These are phyloP conservation scores for Wickerhamomyces bovis DNA, from an alignment of 805 yeast species.

Conservation along the genomic window DNA sequence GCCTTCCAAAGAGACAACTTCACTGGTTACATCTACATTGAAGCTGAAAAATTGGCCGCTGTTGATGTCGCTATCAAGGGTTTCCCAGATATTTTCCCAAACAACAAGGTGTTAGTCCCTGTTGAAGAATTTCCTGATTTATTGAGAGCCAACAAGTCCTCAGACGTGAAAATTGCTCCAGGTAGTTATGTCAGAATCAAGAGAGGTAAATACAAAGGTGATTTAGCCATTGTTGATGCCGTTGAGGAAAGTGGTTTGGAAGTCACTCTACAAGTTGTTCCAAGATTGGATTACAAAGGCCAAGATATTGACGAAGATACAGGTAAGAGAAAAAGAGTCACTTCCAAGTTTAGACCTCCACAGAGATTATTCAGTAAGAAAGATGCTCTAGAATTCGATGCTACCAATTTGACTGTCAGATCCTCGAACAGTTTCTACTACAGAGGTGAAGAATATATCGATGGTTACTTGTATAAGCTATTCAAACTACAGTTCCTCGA, in stretches of 20 bases:
- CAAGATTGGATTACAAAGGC: constrained; percentile 88
- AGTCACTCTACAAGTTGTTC: constrained; percentile 88
- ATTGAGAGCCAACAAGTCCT: constrained; percentile 80
- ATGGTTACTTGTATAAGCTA: constrained; percentile 84
- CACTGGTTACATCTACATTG: constrained; percentile 87
- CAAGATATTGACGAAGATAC: constrained; percentile 47
- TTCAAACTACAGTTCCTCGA: constrained; percentile 77
- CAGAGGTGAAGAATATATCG: constrained; percentile 81
- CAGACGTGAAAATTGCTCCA: constrained; percentile 82
- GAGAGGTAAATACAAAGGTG: constrained; percentile 89
- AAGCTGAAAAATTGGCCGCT: constrained; percentile 90
- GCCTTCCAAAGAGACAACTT: constrained; percentile 94
- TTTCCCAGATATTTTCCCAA: constrained; percentile 74
- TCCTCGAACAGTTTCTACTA: constrained; percentile 63
- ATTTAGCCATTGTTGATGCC: constrained; percentile 88
- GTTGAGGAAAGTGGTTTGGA: constrained; percentile 92
- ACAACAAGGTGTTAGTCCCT: constrained; percentile 81
- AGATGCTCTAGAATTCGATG: constrained; percentile 84
- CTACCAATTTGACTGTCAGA: constrained; percentile 62
- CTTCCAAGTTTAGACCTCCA: constrained; percentile 68
- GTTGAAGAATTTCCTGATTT: constrained; percentile 93
- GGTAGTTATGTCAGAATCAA: constrained; percentile 90
- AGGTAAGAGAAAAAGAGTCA: constrained; percentile 45
- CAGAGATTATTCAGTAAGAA: constrained; percentile 82
- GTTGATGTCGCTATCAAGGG: constrained; percentile 86